Percentiles rank a stretch among this genome's conserved stretches.
Evolutionary conservation across 495 filamentous ascomycete genomes (phyloP).

Genomic region (Penicillium tannophilum): DNA sequence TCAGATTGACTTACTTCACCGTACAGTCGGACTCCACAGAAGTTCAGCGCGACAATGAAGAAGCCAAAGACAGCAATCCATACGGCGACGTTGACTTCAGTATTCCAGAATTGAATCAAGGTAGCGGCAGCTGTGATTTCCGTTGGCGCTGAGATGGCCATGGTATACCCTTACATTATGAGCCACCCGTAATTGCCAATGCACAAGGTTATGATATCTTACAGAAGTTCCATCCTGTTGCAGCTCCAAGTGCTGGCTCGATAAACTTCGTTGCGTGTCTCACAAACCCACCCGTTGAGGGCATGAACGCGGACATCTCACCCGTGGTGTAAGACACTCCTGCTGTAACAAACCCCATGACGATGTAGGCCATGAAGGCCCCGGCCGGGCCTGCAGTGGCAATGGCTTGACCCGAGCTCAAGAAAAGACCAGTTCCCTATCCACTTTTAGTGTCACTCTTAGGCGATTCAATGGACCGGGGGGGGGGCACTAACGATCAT

Average conservation of each 20-base stretch:
- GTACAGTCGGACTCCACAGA: conserved; percentile 40
- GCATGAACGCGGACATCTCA: conserved; percentile 30
- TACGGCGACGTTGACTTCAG: conserved; percentile 29
- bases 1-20: conserved; percentile 32
- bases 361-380: conserved; percentile 30
- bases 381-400: conserved; percentile 62
- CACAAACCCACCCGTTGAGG: conserved; percentile 32
- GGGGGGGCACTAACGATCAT: conserved; percentile 22
- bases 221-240: conserved; percentile 34
- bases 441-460: not conserved
- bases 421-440: conserved; percentile 29
- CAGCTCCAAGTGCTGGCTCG: conserved; percentile 34
- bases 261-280: conserved; percentile 29
- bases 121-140: conserved; percentile 45
- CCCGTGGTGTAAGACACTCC: conserved; percentile 27
- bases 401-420: conserved; percentile 57
- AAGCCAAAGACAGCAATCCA: conserved; percentile 48
- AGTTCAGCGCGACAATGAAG: conserved; percentile 39
- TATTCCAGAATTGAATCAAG: conserved; percentile 48
- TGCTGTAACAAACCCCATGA: conserved; percentile 24
- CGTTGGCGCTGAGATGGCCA: conserved; percentile 34
- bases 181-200: conserved; percentile 23
- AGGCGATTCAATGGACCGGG: not conserved
- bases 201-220: conserved; percentile 10
- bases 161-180: conserved; percentile 14